phyloP scores from a whole-genome alignment of 2,329 filamentous ascomycete genomes.

The Pseudopyricularia javanii region DNA sequence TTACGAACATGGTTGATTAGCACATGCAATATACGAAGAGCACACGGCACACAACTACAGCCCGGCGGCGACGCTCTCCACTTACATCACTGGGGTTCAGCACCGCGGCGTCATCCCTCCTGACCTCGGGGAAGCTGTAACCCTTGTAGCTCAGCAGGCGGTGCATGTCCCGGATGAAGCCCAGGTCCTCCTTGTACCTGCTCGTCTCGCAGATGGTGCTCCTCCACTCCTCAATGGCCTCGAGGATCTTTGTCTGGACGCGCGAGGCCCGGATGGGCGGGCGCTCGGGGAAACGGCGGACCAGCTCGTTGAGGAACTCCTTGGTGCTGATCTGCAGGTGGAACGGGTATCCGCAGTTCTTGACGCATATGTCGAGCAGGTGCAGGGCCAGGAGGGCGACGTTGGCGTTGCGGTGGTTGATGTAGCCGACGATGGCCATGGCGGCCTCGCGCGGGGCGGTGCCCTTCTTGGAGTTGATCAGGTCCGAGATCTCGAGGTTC shows the following conservation, averaged over 20 bases:
- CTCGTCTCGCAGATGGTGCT: conserved; percentile 97
- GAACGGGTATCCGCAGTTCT: conserved; percentile 99
- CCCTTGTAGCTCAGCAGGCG: conserved; percentile 91
- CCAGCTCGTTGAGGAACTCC: conserved; percentile 96
- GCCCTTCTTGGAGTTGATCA: conserved; percentile 96
- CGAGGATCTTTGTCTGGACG: conserved; percentile 85
- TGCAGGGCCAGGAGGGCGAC: conserved; percentile 81
- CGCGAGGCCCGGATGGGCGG: conserved; percentile 76
- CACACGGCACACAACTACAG: not conserved
- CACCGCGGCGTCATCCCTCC: conserved; percentile 88
- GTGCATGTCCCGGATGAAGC: conserved; percentile 97
- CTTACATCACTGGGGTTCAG: conserved; percentile 91
- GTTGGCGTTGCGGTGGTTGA: conserved; percentile 96
- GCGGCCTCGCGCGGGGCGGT: conserved; percentile 90
- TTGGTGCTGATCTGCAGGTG: conserved; percentile 98
- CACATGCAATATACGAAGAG: not conserved
- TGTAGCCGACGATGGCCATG: conserved; percentile 79
- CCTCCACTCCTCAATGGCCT: conserved; percentile 96
- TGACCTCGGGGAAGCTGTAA: conserved; percentile 86
- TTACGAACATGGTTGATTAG: conserved; percentile 11
- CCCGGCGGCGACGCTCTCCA: conserved; percentile 9
- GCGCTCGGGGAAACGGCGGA: conserved; percentile 87
- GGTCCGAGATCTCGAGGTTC: conserved; percentile 89
- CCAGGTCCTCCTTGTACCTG: conserved; percentile 91
- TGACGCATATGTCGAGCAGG: conserved; percentile 96